A percentile compares a stretch with the other conserved stretches of the same genome.
phyloP scores from a whole-genome alignment of 495 filamentous ascomycete species.

The Penicillium herquei region DNA sequence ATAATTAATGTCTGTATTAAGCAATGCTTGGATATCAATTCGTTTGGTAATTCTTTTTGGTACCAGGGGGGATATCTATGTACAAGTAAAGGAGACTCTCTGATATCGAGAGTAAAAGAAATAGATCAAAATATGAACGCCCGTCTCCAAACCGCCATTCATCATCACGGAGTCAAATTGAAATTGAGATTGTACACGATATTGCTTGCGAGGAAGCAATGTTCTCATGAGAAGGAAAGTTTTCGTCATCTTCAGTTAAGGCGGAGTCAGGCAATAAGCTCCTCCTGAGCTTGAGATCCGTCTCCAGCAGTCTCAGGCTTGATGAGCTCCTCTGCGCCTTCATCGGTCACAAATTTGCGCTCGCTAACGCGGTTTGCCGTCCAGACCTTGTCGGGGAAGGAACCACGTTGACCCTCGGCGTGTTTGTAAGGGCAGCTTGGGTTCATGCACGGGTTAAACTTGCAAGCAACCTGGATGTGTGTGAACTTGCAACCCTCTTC shows the following conservation, averaged over 20 bases:
- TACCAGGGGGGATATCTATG: constrained; percentile 25
- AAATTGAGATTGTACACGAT: constrained; percentile 34
- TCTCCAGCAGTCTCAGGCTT: constrained; percentile 53
- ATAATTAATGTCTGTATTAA: too few relatives aligned
- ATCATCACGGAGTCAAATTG: constrained; percentile 13
- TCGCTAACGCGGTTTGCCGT: constrained; percentile 82
- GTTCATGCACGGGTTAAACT: constrained; percentile 88
- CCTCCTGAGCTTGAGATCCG: constrained; percentile 32
- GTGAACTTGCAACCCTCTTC: constrained; percentile 85
- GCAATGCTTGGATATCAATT: neutral
- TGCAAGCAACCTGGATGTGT: constrained; percentile 79
- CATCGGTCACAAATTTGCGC: constrained; percentile 82
- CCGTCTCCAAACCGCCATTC: constrained; percentile 27
- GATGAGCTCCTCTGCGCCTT: constrained; percentile 72
- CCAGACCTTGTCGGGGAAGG: constrained; percentile 92
- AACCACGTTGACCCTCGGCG: constrained; percentile 77
- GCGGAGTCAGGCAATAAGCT: constrained; percentile 39
- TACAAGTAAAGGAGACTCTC: constrained; percentile 17
- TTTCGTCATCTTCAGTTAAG: constrained; percentile 12
- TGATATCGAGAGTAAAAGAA: constrained; percentile 21
- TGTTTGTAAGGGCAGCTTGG: constrained; percentile 84
- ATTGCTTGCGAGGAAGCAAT: constrained; percentile 16
- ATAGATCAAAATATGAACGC: constrained; percentile 36
- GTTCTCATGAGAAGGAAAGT: neutral
- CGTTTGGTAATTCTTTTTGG: constrained; percentile 1